phyloP scores from a whole-genome alignment of 2,329 filamentous ascomycete genomes.

The Amauroascus verrucosus region DNA sequence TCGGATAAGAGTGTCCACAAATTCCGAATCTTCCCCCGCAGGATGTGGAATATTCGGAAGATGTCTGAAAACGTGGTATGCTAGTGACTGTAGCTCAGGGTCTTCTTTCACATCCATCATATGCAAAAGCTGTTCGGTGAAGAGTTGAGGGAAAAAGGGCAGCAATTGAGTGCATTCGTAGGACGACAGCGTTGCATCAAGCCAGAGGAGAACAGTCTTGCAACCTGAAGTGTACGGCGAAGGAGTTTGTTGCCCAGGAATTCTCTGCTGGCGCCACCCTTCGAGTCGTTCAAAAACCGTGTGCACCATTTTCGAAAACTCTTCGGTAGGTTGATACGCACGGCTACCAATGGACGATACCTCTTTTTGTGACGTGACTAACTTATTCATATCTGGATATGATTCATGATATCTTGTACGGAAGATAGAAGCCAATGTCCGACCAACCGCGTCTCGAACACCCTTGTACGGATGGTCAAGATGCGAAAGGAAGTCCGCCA shows the following conservation, averaged over 20 bases:
- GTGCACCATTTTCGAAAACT: slow-evolving; percentile 61
- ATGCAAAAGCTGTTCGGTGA: slow-evolving; percentile 87
- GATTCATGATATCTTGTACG: slow-evolving; percentile 91
- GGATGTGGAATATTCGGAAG: slow-evolving; percentile 91
- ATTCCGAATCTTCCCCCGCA: slow-evolving; percentile 69
- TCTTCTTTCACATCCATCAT: slow-evolving; percentile 99
- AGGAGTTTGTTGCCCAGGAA: slow-evolving; percentile 81
- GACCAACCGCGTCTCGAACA: slow-evolving; percentile 86
- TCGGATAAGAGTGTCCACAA: slow-evolving; percentile 75
- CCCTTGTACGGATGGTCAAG: slow-evolving; percentile 97
- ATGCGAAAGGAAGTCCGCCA: slow-evolving; percentile 79
- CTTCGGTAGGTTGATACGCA: slow-evolving; percentile 67
- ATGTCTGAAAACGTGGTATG: slow-evolving; percentile 94
- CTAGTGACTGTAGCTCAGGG: slow-evolving; percentile 82
- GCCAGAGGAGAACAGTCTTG: slow-evolving; percentile 91
- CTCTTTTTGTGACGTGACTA: slow-evolving; percentile 68
- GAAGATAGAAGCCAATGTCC: slow-evolving; percentile 78
- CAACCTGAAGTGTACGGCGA: slow-evolving; percentile 91
- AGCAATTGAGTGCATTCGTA: slow-evolving; percentile 87
- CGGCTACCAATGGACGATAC: slow-evolving; percentile 73
- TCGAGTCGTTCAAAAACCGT: slow-evolving; percentile 72
- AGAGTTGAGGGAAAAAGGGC: slow-evolving; percentile 77
- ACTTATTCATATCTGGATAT: slow-evolving; percentile 63
- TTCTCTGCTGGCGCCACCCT: slow-evolving; percentile 73
- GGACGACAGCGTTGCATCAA: slow-evolving; percentile 80